Base-by-base conservation (phyloP, 1,284 basidiomycete species). In the Binderoboletus segoi region DNA sequence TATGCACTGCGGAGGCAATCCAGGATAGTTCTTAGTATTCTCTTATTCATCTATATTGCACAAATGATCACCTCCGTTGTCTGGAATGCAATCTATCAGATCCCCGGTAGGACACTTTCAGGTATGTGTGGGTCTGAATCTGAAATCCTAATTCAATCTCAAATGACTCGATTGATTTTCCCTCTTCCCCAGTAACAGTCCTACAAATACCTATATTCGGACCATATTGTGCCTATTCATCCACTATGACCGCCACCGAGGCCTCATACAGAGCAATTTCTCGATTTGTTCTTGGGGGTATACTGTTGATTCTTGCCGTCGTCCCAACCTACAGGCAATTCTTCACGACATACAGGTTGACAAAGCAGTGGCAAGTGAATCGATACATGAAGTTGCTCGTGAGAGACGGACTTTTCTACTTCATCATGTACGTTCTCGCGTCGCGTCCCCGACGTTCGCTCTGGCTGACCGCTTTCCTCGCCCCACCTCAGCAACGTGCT, bases 331-430 rank as follows among this genome's bases (percentile, higher is more conserved):
- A 51, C 20, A 56, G 16, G 16, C 26, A 64, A 13, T 32, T 42
- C 2, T 2, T 64, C 4, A 45, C 44, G n/a, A 54, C 48, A 50
- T 53, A 67, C n/a, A 41, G 11, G 6, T 21, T 26, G 5, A 64
- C 56, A 3, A 59, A 38, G 23, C 33, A n/a, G 4, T 62, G 59
- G 53, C n/a, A 53, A 18, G 43, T 23, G 3, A 67, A 54, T 24
- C 43, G 35, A 5, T 47, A 41, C 16, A 48, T 60, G 37, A 37
- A 24, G 1, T 24, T 58, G 3, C 55, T 64, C n/a, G 43, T 48
- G 24, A 51, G 46, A 4, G 63, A 67, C 8, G 63, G 62, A 3
- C 16, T 49, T 3, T 7, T 53, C 10, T 64, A 64, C 24, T 65
- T 64, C 32, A 7, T 53, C 4, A 23, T 64, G 62, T 64, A 32